These are phyloP conservation scores for Ceratobasidium papillatum DNA, from an alignment of 1,284 basidiomycete genomes.

Conservation along the genomic window DNA sequence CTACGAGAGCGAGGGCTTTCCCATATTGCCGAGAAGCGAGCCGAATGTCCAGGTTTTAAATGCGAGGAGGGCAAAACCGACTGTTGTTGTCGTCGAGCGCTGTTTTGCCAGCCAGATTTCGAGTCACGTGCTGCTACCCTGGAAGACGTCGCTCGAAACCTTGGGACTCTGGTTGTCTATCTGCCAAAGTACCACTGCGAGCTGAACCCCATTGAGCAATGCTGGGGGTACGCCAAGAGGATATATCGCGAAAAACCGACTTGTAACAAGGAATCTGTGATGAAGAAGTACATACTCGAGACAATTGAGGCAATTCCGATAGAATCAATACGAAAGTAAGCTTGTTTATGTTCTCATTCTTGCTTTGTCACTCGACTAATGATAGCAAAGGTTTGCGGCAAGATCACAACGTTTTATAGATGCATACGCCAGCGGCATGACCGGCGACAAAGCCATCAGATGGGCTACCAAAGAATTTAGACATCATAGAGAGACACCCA, in stretches of 20 bases:
- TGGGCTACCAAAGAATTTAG: constrained; percentile 40
- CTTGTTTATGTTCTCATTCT: not conserved
- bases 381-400: constrained; percentile 39
- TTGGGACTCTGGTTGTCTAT: constrained; percentile 36
- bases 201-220: constrained; percentile 41
- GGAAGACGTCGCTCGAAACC: constrained; percentile 1
- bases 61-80: constrained; percentile 3
- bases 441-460: constrained; percentile 16
- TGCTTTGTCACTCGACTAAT: too few relatives aligned
- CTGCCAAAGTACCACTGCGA: constrained; percentile 45
- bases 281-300: constrained; percentile 27
- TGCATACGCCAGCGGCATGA: constrained; percentile 31
- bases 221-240: constrained; percentile 24
- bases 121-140: constrained; percentile 29
- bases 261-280: constrained; percentile 9
- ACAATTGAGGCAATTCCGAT: constrained; percentile 28
- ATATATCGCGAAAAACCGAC: constrained; percentile 8
- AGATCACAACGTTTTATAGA: constrained; percentile 39
- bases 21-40: not conserved
- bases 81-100: constrained; percentile 39
- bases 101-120: constrained; percentile 40
- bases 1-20: not conserved
- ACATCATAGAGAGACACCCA: constrained; percentile 31
- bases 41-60: constrained; percentile 39
- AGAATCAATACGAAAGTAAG: constrained; percentile 32